Conservation (phyloP, 805 yeast genomes). For the Candida endomychidarum region DNA sequence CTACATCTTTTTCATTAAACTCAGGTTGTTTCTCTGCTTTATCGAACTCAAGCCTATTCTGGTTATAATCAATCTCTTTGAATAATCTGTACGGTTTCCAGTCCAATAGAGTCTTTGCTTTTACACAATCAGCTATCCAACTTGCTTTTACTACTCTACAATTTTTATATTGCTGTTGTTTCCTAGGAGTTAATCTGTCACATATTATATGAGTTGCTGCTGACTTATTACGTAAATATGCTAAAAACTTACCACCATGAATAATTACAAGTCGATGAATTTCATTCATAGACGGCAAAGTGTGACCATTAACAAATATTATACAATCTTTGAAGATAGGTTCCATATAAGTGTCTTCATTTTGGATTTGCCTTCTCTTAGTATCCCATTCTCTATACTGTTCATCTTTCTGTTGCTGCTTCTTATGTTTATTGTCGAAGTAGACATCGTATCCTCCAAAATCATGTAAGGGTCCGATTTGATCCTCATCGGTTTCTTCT, state of each 20-base stretch:
- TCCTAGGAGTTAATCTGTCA: constrained; percentile 72
- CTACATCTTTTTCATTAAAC: not conserved
- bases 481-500: constrained; percentile 5
- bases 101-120: constrained; percentile 45
- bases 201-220: constrained; percentile 85
- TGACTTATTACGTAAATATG: constrained; percentile 67
- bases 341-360: constrained; percentile 17
- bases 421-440: constrained; percentile 56
- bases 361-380: constrained; percentile 29
- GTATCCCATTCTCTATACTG: constrained; percentile 50
- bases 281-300: constrained; percentile 73
- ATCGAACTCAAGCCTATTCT: constrained; percentile 36
- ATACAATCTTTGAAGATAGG: constrained; percentile 60
- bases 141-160: constrained; percentile 77
- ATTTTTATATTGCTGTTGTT: constrained; percentile 60
- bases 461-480: constrained; percentile 25
- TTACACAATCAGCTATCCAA: constrained; percentile 75
- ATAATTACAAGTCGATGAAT: constrained; percentile 68
- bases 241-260: constrained; percentile 79
- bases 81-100: constrained; percentile 71
- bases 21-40: not conserved
- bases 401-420: constrained; percentile 61
- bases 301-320: constrained; percentile 86
- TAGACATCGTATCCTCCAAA: constrained; percentile 73
- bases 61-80: constrained; percentile 54